These are phyloP conservation scores for Fusarium denticulatum DNA, from an alignment of 2,329 filamentous ascomycete species.

Conservation along the genomic window DNA sequence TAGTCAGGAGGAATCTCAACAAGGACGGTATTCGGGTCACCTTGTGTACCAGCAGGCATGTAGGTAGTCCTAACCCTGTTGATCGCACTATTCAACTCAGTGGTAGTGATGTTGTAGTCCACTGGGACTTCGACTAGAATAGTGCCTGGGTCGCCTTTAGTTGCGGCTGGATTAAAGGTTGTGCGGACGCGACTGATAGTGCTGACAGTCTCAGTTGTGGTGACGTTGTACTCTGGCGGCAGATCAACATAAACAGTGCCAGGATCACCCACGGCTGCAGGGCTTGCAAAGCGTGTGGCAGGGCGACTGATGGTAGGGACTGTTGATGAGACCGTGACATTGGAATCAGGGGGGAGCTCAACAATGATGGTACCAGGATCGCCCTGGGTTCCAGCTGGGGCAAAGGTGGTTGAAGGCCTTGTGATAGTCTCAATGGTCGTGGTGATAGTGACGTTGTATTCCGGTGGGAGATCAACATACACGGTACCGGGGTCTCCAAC, in stretches of 20 bases:
- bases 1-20: slow-evolving; percentile 6
- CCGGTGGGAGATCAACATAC: slow-evolving; percentile 3
- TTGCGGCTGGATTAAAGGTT: slow-evolving; percentile 7
- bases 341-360: slow-evolving; percentile 9
- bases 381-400: neutral
- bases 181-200: slow-evolving; percentile 1
- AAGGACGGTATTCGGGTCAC: slow-evolving; percentile 4
- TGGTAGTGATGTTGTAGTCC: slow-evolving; percentile 13
- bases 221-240: slow-evolving; percentile 5
- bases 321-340: slow-evolving; percentile 1
- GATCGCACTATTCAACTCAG: neutral
- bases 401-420: slow-evolving; percentile 2
- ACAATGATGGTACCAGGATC: slow-evolving; percentile 20
- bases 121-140: neutral
- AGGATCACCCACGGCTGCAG: slow-evolving; percentile 1
- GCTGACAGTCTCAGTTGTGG: slow-evolving; percentile 3
- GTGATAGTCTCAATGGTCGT: slow-evolving; percentile 6
- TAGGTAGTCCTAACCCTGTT: slow-evolving; percentile 1
- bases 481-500: slow-evolving; percentile 14
- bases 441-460: slow-evolving; percentile 16
- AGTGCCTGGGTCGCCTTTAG: slow-evolving; percentile 14
- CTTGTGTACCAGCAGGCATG: neutral
- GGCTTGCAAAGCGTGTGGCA: slow-evolving; percentile 1
- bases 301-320: slow-evolving; percentile 1
- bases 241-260: slow-evolving; percentile 5